Evolutionary conservation across 768 basidiomycete species (phyloP).

Genomic region (Boletus fagicola): DNA sequence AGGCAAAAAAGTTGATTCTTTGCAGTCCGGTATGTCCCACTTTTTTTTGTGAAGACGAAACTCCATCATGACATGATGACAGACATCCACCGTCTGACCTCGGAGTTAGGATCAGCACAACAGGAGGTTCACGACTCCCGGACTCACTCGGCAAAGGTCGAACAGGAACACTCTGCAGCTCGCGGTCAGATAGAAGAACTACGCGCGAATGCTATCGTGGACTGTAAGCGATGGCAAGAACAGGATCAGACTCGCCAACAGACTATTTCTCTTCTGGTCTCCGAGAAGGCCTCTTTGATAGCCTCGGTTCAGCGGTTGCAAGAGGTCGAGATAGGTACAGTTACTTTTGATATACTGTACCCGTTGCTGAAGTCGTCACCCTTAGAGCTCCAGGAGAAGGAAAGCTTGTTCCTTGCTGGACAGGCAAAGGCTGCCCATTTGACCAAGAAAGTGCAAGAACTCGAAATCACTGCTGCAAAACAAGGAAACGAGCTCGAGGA

Average conservation of each 20-base stretch:
- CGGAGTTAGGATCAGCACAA: conserved; percentile 17
- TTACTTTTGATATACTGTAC: neutral
- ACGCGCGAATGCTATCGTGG: conserved; percentile 10
- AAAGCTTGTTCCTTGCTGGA: conserved; percentile 43
- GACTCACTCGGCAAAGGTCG: conserved; percentile 15
- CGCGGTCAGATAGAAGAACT: conserved; percentile 21
- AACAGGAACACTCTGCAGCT: conserved; percentile 23
- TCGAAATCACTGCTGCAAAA: conserved; percentile 41
- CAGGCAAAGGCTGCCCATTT: conserved; percentile 40
- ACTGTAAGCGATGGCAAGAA: conserved; percentile 25
- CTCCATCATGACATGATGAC: conserved; percentile 22
- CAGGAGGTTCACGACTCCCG: conserved; percentile 12
- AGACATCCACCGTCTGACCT: conserved; percentile 22
- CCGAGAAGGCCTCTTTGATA: conserved; percentile 63
- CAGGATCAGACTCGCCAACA: conserved; percentile 59
- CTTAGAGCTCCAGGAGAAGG: conserved; percentile 46
- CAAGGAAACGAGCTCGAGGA: conserved; percentile 43
- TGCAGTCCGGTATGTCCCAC: conserved; percentile 24
- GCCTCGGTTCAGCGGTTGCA: conserved; percentile 59
- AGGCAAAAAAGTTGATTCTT: conserved; percentile 6
- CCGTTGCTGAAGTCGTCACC: conserved; percentile 1
- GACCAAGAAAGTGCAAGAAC: conserved; percentile 40
- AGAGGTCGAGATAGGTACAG: conserved; percentile 59
- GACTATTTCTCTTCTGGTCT: conserved; percentile 74
- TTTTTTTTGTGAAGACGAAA: conserved; percentile 27